phyloP scores from a whole-genome alignment of 495 filamentous ascomycete species.

The Saxispiralis lemnorum region DNA sequence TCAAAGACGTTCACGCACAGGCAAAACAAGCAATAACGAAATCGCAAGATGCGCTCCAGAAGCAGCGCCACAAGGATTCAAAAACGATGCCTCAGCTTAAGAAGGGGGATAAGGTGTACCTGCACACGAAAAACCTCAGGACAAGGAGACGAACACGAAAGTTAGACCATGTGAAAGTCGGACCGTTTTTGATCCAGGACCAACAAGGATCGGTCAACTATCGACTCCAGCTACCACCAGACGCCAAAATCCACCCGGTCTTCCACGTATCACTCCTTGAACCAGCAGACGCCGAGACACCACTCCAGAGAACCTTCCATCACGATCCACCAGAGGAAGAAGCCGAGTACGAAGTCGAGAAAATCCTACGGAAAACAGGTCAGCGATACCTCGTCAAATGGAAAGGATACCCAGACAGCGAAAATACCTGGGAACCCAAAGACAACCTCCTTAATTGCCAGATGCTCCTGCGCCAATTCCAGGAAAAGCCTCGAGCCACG shows the following conservation, averaged over 20 bases:
- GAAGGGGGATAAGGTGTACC: constrained; percentile 22
- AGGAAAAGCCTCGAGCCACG: no score
- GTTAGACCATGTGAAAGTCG: constrained; percentile 19
- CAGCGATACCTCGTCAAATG: no score
- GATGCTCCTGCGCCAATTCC: no score
- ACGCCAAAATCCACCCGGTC: constrained; percentile 1
- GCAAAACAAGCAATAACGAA: constrained; percentile 8
- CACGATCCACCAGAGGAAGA: no score
- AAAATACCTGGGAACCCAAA: no score
- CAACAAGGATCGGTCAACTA: not conserved
- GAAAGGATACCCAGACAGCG: no score
- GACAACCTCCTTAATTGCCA: no score
- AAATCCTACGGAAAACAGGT: no score
- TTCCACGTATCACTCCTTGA: constrained; percentile 5
- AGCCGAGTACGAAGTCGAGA: no score
- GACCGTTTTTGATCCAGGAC: constrained; percentile 11
- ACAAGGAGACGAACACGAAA: constrained; percentile 21
- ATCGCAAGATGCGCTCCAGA: constrained; percentile 14
- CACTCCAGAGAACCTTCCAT: constrained; percentile 1
- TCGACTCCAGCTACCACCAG: not conserved
- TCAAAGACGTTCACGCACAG: not conserved
- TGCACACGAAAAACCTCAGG: constrained; percentile 21
- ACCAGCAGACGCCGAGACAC: constrained; percentile 1
- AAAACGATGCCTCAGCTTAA: constrained; percentile 10
- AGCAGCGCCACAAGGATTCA: constrained; percentile 8